phyloP scores from a whole-genome alignment of 2,329 filamentous ascomycete genomes.

The Aureobasidium subglaciale region DNA sequence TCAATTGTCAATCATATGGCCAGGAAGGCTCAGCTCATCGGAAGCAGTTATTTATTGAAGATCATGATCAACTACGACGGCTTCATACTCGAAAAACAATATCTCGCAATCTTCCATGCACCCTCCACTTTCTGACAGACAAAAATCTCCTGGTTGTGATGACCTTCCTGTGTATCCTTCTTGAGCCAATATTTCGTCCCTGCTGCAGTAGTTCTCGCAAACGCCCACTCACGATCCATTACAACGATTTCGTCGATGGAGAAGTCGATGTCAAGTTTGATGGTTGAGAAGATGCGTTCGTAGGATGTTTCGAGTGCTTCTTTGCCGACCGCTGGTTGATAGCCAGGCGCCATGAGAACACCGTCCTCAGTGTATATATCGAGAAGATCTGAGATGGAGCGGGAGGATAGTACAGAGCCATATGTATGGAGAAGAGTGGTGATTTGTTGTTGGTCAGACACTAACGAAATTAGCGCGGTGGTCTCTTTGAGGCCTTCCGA shows the following conservation, averaged over 20 bases:
- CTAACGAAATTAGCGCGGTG: neutral
- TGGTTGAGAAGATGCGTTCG: neutral
- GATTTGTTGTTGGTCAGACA: neutral
- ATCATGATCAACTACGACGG: neutral
- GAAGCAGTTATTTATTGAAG: neutral
- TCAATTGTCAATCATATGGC: too few relatives aligned
- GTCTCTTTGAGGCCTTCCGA: too few relatives aligned
- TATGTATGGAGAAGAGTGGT: neutral
- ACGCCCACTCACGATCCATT: neutral
- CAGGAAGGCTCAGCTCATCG: too few relatives aligned
- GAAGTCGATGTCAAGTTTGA: neutral
- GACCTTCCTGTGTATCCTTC: neutral
- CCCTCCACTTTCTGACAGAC: neutral
- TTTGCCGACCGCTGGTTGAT: neutral
- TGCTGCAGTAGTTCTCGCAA: neutral
- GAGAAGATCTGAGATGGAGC: neutral
- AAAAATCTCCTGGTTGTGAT: conserved; percentile 2
- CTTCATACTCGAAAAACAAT: conserved; percentile 2
- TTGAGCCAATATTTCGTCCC: neutral
- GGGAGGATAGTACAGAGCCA: neutral
- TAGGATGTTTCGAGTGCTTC: neutral
- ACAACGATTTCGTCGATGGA: neutral
- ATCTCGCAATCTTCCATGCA: neutral
- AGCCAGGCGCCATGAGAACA: neutral
- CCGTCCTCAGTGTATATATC: neutral